phyloP scores from a whole-genome alignment of 768 basidiomycete species.

The Tremella yokohamensis region DNA sequence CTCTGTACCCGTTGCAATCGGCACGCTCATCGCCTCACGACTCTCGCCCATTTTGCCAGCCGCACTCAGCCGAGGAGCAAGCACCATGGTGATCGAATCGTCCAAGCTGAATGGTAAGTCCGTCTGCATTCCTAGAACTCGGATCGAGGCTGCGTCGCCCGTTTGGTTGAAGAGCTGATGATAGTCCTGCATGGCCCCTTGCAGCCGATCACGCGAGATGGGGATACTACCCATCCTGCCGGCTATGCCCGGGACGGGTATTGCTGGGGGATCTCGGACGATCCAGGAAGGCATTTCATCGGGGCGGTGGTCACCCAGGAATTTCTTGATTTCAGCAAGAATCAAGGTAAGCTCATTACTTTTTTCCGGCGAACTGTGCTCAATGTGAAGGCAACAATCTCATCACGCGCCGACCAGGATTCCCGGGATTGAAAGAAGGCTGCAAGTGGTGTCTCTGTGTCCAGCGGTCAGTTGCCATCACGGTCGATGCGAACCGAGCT shows the following conservation, averaged over 20 bases:
- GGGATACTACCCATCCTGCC: conserved; percentile 41
- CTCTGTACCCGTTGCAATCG: conserved; percentile 8
- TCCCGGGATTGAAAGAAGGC: conserved; percentile 46
- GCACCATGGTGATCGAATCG: conserved; percentile 34
- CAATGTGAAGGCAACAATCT: conserved; percentile 43
- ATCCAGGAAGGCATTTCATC: conserved; percentile 46
- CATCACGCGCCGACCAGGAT: conserved; percentile 36
- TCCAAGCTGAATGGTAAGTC: conserved; percentile 37
- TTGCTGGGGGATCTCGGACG: conserved; percentile 35
- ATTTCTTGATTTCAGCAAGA: conserved; percentile 46
- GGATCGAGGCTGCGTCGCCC: too few species aligned
- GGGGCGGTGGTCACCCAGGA: conserved; percentile 45
- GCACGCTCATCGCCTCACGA: background rate
- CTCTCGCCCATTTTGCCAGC: background rate
- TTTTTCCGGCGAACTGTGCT: background rate
- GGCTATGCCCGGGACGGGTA: conserved; percentile 41
- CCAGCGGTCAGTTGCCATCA: conserved; percentile 26
- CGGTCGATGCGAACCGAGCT: background rate
- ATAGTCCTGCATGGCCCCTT: conserved; percentile 40
- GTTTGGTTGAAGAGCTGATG: too few species aligned
- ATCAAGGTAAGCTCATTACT: conserved; percentile 28
- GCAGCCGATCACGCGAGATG: conserved; percentile 28
- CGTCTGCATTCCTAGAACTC: too few species aligned
- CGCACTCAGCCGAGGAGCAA: conserved; percentile 19
- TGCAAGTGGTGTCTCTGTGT: conserved; percentile 51